These are phyloP conservation scores for Phytophthora niederhauseri DNA, from an alignment of 352 stramenopile genomes.

Conservation along the genomic window DNA sequence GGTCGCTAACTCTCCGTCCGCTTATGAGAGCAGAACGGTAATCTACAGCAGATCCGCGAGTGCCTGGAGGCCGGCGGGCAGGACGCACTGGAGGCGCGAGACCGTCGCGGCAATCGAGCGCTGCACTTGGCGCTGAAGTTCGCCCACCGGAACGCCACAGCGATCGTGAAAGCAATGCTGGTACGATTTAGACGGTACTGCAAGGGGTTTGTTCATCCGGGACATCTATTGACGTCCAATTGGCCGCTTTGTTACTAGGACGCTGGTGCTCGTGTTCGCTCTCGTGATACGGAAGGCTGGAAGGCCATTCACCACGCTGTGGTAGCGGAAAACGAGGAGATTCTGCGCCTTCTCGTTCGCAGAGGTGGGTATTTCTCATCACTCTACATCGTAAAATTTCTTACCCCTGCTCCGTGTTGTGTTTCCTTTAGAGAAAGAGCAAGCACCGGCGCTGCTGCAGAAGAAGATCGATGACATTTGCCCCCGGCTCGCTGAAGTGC, in stretches of 20 bases:
- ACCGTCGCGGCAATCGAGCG: constrained; percentile 62
- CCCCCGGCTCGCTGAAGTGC: constrained; percentile 47
- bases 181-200: constrained; percentile 29
- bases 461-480: constrained; percentile 61
- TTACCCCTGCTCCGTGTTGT: not conserved
- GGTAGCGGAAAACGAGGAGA: constrained; percentile 63
- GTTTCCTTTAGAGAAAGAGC: constrained; percentile 55
- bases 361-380: constrained; percentile 28
- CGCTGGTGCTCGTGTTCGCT: constrained; percentile 65
- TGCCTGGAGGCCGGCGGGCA: constrained; percentile 30
- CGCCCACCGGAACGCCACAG: constrained; percentile 56
- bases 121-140: constrained; percentile 77
- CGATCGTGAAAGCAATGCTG: constrained; percentile 61
- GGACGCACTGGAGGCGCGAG: constrained; percentile 54
- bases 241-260: constrained; percentile 32
- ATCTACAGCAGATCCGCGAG: constrained; percentile 56
- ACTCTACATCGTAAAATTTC: not conserved
- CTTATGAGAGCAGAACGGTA: constrained; percentile 51
- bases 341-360: constrained; percentile 58
- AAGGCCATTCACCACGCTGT: constrained; percentile 72
- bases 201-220: not conserved
- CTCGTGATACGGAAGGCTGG: constrained; percentile 61
- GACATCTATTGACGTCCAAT: too few relatives aligned
- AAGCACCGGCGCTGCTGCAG: constrained; percentile 52
- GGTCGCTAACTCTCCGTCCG: not conserved